A percentile compares a stretch with the other conserved stretches of the same genome.
Evolutionary conservation across 1,284 basidiomycete species (phyloP).

Genomic region (Pascua sp.): DNA sequence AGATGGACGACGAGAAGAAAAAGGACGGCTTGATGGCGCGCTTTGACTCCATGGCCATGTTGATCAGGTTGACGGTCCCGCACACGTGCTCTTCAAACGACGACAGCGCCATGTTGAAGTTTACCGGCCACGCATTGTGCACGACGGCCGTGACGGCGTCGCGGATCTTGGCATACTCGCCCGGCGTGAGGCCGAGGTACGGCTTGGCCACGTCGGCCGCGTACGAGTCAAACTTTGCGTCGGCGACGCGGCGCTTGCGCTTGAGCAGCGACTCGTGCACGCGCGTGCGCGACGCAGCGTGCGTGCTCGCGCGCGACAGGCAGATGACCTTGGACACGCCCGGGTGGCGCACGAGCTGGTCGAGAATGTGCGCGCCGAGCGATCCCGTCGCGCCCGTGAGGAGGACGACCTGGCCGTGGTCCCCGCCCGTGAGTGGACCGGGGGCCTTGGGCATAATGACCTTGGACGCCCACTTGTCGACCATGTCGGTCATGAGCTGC

Average conservation of each 20-base stretch:
- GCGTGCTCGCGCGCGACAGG: neutral
- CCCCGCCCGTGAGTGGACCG: neutral
- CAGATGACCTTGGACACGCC: neutral
- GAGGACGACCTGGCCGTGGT: slow-evolving; percentile 13
- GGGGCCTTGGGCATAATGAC: slow-evolving; percentile 13
- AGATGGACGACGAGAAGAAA: slow-evolving; percentile 59
- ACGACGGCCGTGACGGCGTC: slow-evolving; percentile 41
- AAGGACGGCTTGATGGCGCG: slow-evolving; percentile 37
- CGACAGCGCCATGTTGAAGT: slow-evolving; percentile 46
- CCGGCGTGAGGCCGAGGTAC: slow-evolving; percentile 50
- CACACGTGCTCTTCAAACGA: slow-evolving; percentile 57
- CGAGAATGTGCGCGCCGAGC: slow-evolving; percentile 59
- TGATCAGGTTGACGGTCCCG: slow-evolving; percentile 57
- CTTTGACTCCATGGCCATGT: slow-evolving; percentile 44
- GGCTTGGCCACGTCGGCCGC: slow-evolving; percentile 48
- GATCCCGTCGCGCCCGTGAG: slow-evolving; percentile 63
- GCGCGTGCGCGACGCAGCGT: neutral
- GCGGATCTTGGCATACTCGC: slow-evolving; percentile 47
- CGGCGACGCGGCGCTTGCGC: neutral
- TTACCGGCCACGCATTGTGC: slow-evolving; percentile 51
- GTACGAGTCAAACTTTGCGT: slow-evolving; percentile 45
- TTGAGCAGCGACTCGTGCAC: neutral
- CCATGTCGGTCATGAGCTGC: neutral
- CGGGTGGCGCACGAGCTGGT: slow-evolving; percentile 46
- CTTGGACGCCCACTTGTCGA: slow-evolving; percentile 15